These are phyloP conservation scores for Colletotrichum phormii DNA, from an alignment of 2,329 filamentous ascomycete genomes.

Conservation along the genomic window DNA sequence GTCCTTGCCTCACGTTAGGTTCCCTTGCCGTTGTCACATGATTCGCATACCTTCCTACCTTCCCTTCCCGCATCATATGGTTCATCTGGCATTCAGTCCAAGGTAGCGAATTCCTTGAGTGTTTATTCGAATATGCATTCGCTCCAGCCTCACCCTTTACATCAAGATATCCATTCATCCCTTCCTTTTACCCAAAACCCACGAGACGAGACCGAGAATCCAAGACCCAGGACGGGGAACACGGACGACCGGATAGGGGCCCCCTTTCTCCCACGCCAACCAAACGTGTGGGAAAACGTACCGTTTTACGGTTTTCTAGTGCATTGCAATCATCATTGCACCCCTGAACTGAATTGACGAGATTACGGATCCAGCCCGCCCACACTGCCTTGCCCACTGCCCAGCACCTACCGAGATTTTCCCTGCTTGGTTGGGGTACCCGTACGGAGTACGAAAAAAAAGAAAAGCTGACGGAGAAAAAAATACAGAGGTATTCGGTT, in stretches of 20 bases:
- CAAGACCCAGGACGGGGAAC: background rate
- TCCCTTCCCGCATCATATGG: background rate
- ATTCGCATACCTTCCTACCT: background rate
- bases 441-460: constrained; percentile 1
- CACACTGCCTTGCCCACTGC: background rate
- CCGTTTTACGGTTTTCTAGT: constrained; percentile 15
- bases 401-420: background rate
- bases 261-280: constrained; percentile 25
- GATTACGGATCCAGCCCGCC: constrained; percentile 33
- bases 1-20: background rate
- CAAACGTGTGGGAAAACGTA: constrained; percentile 19
- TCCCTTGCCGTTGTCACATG: background rate
- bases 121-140: background rate
- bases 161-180: background rate
- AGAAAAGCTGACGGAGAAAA: background rate
- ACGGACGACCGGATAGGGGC: background rate
- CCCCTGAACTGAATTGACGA: constrained; percentile 31
- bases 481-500: background rate
- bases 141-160: background rate
- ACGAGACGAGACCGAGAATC: background rate
- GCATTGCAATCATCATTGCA: constrained; percentile 22
- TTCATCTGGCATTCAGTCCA: background rate
- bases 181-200: background rate
- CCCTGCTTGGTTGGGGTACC: background rate
- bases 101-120: background rate